Base-by-base conservation (phyloP, 805 yeast species). In the Hanseniaspora jakobsenii region DNA sequence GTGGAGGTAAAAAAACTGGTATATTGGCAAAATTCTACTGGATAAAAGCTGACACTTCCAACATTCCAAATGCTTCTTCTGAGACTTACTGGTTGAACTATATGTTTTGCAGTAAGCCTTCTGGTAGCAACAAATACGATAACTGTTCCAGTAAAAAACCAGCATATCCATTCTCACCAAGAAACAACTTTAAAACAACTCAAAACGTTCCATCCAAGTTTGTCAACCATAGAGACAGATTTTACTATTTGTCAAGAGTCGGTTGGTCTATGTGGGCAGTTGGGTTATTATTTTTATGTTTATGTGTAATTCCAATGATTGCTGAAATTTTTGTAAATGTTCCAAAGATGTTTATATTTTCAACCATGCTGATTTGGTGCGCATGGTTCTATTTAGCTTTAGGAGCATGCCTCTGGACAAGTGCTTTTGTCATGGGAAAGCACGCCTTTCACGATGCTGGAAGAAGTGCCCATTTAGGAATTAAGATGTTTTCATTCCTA, bases 91-190 rank as follows among this genome's bases (percentile, higher is more conserved):
- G 95, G 95, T 81, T 87, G 9, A 73, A 74, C 61, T 87, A 89
- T 72, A 77, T 79, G 50, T 67, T 78, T 54, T 67, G 70, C 69
- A 23, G 58, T 53, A 30, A 55, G 54, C 13, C 68, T 71, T n/a
- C n/a, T 50, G 72, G 73, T 45, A 19, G 14, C 12, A 24, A 32
- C n/a, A 50, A 57, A 34, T 68, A 75, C 60, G 36, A 52, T 23
- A 57, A 67, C 51, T 85, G 85, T 64, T 60, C 75, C 35, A 48
- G 60, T 17, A 71, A 70, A 55, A 57, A 61, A 36, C 81, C 95
- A 16, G 96, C 83, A n/a, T 78, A 70, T 63, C 85, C 95, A 34
- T 75, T 86, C 58, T 81, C 93, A 21, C 95, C 95, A 23, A 72
- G 62, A 37, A 75, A 74, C 54, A 83, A 84, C 65, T 85, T 85